A percentile compares a stretch with the other conserved stretches of the same genome.
Evolutionary conservation across 345 rosid genomes (phyloP).

Genomic region (Excoecaria agallocha): DNA sequence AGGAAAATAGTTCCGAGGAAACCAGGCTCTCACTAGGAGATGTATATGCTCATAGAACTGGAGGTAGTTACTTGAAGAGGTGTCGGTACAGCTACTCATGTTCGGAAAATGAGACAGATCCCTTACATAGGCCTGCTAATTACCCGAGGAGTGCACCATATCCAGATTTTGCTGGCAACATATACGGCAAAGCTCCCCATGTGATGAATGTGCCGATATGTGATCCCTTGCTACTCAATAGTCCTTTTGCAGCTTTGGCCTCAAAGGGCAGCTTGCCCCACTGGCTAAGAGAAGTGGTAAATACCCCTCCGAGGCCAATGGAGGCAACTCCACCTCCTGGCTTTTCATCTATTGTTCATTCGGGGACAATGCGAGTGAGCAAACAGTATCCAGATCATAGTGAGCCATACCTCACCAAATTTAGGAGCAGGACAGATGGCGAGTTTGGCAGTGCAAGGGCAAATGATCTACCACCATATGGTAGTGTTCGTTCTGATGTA

Average conservation of each 20-base stretch:
- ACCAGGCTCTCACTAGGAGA: slow-evolving; percentile 41
- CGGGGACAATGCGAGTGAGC: slow-evolving; percentile 1
- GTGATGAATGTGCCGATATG: slow-evolving; percentile 4
- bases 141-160: background rate
- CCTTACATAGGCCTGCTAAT: slow-evolving; percentile 12
- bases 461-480: slow-evolving; percentile 1
- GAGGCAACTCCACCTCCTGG: slow-evolving; percentile 16
- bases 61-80: slow-evolving; percentile 9
- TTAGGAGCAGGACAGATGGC: slow-evolving; percentile 9
- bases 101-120: slow-evolving; percentile 16
- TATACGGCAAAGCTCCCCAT: background rate
- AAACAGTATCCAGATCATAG: slow-evolving; percentile 15
- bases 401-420: slow-evolving; percentile 6
- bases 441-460: slow-evolving; percentile 3
- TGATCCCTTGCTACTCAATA: slow-evolving; percentile 11
- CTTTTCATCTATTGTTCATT: slow-evolving; percentile 17
- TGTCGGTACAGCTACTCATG: background rate
- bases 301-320: slow-evolving; percentile 23
- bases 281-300: slow-evolving; percentile 44
- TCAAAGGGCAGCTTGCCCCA: slow-evolving; percentile 32
- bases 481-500: slow-evolving; percentile 8
- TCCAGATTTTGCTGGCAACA: slow-evolving; percentile 17
- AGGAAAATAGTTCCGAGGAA: slow-evolving; percentile 30
- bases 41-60: slow-evolving; percentile 23
- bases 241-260: slow-evolving; percentile 12